Evolutionary conservation across 2,329 filamentous ascomycete species (phyloP).

Genomic region (Thelonectria discophora): DNA sequence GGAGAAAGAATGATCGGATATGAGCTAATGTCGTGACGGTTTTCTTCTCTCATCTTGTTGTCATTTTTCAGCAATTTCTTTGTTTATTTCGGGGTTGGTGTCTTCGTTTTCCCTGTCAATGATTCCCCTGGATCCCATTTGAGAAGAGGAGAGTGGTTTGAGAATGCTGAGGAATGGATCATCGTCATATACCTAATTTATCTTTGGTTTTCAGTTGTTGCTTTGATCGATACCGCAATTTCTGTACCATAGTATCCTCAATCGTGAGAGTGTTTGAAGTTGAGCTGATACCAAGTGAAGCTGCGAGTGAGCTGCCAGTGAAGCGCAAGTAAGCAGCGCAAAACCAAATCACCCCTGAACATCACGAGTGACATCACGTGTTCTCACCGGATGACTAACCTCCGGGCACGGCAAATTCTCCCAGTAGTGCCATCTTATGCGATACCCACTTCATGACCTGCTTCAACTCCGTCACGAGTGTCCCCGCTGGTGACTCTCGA

Average conservation of each 20-base stretch:
- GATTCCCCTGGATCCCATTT: conserved; percentile 50
- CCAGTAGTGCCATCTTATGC: conserved; percentile 28
- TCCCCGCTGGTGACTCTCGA: conserved; percentile 49
- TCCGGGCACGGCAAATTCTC: background rate
- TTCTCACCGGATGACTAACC: conserved; percentile 32
- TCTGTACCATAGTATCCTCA: conserved; percentile 35
- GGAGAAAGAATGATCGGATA: conserved; percentile 24
- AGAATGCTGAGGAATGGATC: conserved; percentile 44
- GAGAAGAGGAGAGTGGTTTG: conserved; percentile 45
- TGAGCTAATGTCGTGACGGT: conserved; percentile 40
- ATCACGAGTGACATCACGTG: conserved; percentile 25
- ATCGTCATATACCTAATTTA: conserved; percentile 50
- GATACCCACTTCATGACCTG: conserved; percentile 17
- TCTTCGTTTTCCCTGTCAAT: conserved; percentile 48
- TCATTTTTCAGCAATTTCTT: conserved; percentile 37
- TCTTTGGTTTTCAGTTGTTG: conserved; percentile 40
- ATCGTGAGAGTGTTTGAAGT: conserved; percentile 29
- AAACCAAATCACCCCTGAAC: too few species aligned
- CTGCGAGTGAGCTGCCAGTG: too few species aligned
- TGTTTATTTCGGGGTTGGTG: conserved; percentile 47
- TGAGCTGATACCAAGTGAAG: background rate
- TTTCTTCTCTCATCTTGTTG: conserved; percentile 11
- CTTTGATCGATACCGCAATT: conserved; percentile 40
- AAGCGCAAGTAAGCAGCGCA: too few species aligned
- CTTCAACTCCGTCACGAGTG: conserved; percentile 46